Conservation (phyloP, 768 basidiomycete species). For the Cystobasidium tubakii region DNA sequence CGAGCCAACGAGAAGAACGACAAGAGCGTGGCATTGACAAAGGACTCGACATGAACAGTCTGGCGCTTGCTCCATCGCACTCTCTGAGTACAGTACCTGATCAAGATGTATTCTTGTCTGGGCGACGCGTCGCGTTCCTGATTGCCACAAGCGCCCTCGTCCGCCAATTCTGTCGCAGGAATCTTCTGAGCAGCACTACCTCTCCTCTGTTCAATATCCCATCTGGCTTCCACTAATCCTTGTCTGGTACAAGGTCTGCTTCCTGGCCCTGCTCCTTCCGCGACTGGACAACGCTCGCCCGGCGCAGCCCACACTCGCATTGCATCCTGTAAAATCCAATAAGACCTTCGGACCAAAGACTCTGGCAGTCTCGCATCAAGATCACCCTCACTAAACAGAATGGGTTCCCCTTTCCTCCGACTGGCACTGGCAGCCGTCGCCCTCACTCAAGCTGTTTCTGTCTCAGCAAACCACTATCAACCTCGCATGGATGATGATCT, state of each 20-base stretch:
- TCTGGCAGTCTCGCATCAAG: conserved; percentile 1
- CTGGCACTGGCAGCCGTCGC: not conserved
- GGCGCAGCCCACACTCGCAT: not conserved
- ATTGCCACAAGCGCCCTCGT: no score
- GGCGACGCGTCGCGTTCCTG: no score
- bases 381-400: not conserved
- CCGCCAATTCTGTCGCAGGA: no score
- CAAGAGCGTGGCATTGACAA: no score
- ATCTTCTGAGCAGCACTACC: no score
- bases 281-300: not conserved
- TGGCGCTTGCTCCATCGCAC: no score
- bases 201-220: not conserved
- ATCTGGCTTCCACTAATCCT: not conserved
- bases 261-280: not conserved
- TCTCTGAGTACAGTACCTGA: no score
- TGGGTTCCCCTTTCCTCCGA: not conserved
- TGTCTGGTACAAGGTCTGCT: conserved; percentile 7
- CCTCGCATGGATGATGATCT: not conserved
- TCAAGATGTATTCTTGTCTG: no score
- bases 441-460: not conserved
- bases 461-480: not conserved
- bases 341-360: not conserved
- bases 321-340: not conserved
- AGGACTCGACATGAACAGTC: no score
- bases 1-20: no score